Base-by-base conservation (phyloP, 805 yeast species). In the Metschnikowia picachoensis region DNA sequence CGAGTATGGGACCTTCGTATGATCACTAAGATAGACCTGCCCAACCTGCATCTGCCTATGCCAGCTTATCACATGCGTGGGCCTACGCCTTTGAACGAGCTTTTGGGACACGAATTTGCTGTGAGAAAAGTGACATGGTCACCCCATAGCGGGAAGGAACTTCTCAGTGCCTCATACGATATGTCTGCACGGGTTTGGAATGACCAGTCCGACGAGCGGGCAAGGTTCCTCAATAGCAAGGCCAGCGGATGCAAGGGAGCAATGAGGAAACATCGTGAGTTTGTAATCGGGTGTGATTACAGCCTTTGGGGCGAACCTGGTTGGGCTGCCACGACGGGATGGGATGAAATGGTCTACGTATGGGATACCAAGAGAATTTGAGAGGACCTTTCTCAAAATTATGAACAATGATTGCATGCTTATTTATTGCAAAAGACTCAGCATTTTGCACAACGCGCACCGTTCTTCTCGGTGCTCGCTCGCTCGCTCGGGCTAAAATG, bases 221-320 rank as follows among this genome's bases (percentile, higher is more conserved):
- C 82, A 3, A 64, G 76, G 40, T 77, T 72, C 43, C 63, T 71
- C 41, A 66, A 62, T 44, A 52, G 58, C 8, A 52, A 48, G 5
- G 66, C 76, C 34, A 77, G 77, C 41, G 85, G 86, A 0, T 71
- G 83, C 32, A 66, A 73, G 32, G 79, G 78, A 8, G 75, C 76
- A 14, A 87, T 89, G 72, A 72, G 76, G 17, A 67, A 66, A 43
- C 98, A 94, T 67, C 76, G 80, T 28, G 99, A 92, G 70, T 92
- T 92, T 68, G 97, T 86, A 1, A 80, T 87, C 56, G 97, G 95
- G 14, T 85, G 91, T 52, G 98, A 94, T 68, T 94, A 96, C 87
- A 85, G 95, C 53, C 66, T 94, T 42, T 92, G 97, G 97, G 99
- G 98, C 3, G 83, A 82, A 55, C 95, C 94, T 1, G 97, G 97